A percentile compares a stretch with the other conserved stretches of the same genome.
Evolutionary conservation across 139 green algal genomes (phyloP).

Genomic region (Volvox reticuliferus): DNA sequence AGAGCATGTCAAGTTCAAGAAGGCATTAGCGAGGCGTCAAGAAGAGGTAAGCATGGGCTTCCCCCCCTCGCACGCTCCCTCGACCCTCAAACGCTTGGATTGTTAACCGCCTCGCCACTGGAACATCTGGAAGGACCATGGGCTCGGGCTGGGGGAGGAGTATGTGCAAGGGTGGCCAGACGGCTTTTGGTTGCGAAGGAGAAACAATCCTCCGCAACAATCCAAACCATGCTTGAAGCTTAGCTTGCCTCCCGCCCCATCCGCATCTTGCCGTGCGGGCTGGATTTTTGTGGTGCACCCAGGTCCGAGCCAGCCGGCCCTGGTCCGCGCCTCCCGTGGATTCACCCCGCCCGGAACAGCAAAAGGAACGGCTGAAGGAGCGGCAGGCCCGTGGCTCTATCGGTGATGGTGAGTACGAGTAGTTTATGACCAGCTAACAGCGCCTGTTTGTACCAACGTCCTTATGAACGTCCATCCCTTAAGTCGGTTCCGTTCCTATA

Average conservation of each 20-base stretch:
- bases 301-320: slow-evolving; percentile 48
- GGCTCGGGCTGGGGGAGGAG: neutral
- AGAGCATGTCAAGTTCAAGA: slow-evolving; percentile 52
- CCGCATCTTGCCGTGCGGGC: neutral
- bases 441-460: too few species aligned
- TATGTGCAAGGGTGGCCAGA: too few species aligned
- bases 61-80: too few species aligned
- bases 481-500: too few species aligned
- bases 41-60: slow-evolving; percentile 32
- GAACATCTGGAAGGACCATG: too few species aligned
- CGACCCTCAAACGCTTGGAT: too few species aligned
- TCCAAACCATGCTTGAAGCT: neutral
- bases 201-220: neutral
- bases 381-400: neutral
- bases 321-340: slow-evolving; percentile 50
- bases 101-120: too few species aligned
- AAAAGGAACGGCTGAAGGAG: slow-evolving; percentile 40
- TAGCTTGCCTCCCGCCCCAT: neutral
- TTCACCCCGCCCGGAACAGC: slow-evolving; percentile 44
- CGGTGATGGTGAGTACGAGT: neutral
- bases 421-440: too few species aligned
- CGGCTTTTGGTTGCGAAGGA: too few species aligned
- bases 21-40: slow-evolving; percentile 41
- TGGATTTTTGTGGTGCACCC: neutral
- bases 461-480: too few species aligned